A percentile compares a stretch with the other conserved stretches of the same genome.
Conservation (phyloP, 495 filamentous ascomycete species). For the Apodospora peruviana region DNA sequence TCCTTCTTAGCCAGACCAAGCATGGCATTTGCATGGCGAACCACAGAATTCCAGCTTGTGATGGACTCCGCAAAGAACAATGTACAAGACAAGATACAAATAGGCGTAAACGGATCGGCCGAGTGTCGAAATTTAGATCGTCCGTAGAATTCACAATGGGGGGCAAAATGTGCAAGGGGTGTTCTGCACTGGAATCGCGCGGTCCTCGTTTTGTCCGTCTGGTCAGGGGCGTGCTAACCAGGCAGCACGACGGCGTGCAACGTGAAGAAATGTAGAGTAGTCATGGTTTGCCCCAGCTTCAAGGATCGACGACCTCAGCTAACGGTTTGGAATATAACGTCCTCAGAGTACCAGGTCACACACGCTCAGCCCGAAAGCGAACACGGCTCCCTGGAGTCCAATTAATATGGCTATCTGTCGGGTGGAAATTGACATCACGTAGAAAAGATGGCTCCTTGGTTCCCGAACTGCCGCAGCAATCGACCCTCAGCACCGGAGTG, state of each 20-base stretch:
- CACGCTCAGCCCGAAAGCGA: constrained; percentile 51
- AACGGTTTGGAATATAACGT: constrained; percentile 82
- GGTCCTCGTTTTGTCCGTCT: too few species aligned
- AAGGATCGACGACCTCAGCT: constrained; percentile 75
- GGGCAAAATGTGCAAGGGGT: too few species aligned
- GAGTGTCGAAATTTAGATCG: too few species aligned
- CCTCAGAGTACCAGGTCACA: constrained; percentile 53
- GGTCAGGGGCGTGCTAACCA: not conserved
- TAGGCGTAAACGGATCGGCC: too few species aligned
- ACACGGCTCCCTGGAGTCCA: constrained; percentile 51
- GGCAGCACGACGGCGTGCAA: too few species aligned
- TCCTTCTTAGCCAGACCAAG: too few species aligned
- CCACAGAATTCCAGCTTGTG: too few species aligned
- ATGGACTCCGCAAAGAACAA: too few species aligned
- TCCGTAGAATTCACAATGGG: too few species aligned
- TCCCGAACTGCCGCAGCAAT: constrained; percentile 77
- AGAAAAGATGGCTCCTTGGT: constrained; percentile 67
- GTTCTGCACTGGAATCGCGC: too few species aligned
- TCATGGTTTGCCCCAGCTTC: constrained; percentile 86
- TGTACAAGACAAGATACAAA: too few species aligned
- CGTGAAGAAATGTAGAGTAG: constrained; percentile 19
- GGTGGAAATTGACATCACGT: constrained; percentile 83
- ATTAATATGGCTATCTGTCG: constrained; percentile 89
- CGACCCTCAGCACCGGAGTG: constrained; percentile 59
- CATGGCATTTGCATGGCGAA: too few species aligned